These are phyloP conservation scores for Raddia distichophylla DNA, from an alignment of 176 grass and related monocot genomes.

Conservation along the genomic window DNA sequence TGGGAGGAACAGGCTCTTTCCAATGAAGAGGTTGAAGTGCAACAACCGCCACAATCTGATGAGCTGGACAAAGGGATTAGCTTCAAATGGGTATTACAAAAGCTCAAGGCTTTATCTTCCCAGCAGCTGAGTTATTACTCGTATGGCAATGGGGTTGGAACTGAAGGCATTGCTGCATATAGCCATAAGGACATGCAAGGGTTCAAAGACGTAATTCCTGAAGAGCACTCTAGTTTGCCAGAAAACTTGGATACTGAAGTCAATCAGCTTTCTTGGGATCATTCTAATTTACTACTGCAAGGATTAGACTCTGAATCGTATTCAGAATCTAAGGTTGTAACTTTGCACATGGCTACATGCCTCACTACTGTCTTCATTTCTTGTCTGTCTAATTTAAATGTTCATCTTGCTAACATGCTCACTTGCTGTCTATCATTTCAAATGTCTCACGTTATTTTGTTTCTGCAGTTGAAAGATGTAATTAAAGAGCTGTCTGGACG, in stretches of 20 bases:
- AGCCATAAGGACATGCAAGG: slow-evolving; percentile 12
- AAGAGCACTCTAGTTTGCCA: slow-evolving; percentile 41
- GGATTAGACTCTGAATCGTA: slow-evolving; percentile 36
- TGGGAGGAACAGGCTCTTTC: slow-evolving; percentile 24
- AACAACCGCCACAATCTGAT: slow-evolving; percentile 37
- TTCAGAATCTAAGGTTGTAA: slow-evolving; percentile 45
- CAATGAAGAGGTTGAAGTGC: slow-evolving; percentile 27
- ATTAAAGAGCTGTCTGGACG: slow-evolving; percentile 56
- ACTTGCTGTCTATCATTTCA: slow-evolving; percentile 2
- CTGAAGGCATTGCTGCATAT: slow-evolving; percentile 29
- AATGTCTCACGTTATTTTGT: slow-evolving; percentile 20
- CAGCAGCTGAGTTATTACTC: slow-evolving; percentile 34
- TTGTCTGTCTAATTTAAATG: background rate
- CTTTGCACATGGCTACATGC: slow-evolving; percentile 8
- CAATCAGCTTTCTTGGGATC: slow-evolving; percentile 21
- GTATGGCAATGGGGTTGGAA: slow-evolving; percentile 29
- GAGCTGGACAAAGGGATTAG: slow-evolving; percentile 21
- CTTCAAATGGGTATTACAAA: slow-evolving; percentile 34
- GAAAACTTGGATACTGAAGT: slow-evolving; percentile 49
- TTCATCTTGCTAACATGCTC: slow-evolving; percentile 15
- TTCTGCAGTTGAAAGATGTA: slow-evolving; percentile 52
- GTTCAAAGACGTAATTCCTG: slow-evolving; percentile 33
- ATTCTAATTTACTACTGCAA: slow-evolving; percentile 36
- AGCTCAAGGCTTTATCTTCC: slow-evolving; percentile 11
- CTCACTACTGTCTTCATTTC: slow-evolving; percentile 19